Evolutionary conservation across 805 yeast genomes (phyloP).

Genomic region (Lipomyces japonicus): DNA sequence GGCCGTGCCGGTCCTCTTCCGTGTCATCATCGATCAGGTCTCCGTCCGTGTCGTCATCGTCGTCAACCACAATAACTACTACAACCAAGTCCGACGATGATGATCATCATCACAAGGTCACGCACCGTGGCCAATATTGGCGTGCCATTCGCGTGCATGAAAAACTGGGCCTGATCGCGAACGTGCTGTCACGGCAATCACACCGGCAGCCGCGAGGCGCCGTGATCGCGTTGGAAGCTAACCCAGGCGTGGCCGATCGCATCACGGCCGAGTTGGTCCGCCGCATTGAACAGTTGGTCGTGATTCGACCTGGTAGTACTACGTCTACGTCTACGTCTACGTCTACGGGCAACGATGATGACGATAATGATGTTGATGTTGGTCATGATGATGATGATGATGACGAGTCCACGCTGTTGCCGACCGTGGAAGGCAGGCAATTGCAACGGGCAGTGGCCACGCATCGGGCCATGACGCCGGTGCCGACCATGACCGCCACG

Average conservation of each 20-base stretch:
- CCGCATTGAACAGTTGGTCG: constrained; percentile 8
- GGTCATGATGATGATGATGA: background rate
- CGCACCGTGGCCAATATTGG: background rate
- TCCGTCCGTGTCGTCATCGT: background rate
- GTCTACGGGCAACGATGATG: background rate
- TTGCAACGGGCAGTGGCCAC: constrained; percentile 10
- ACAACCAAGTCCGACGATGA: background rate
- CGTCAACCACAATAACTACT: background rate
- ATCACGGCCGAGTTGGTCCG: background rate
- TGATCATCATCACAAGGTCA: background rate
- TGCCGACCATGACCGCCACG: constrained; percentile 5
- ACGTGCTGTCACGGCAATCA: too few species aligned
- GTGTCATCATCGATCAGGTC: background rate
- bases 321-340: background rate
- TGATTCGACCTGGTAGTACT: background rate
- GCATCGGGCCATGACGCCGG: constrained; percentile 7
- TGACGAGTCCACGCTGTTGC: background rate
- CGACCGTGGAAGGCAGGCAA: constrained; percentile 10
- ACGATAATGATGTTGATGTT: background rate
- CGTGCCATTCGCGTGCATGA: background rate
- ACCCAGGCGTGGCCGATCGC: constrained; percentile 1
- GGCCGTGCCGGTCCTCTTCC: background rate
- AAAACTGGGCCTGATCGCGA: background rate
- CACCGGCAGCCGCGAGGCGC: constrained; percentile 23
- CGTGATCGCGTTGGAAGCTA: constrained; percentile 20